Conservation (phyloP, 163 green algal genomes). For the Scenedesmus sp. region DNA sequence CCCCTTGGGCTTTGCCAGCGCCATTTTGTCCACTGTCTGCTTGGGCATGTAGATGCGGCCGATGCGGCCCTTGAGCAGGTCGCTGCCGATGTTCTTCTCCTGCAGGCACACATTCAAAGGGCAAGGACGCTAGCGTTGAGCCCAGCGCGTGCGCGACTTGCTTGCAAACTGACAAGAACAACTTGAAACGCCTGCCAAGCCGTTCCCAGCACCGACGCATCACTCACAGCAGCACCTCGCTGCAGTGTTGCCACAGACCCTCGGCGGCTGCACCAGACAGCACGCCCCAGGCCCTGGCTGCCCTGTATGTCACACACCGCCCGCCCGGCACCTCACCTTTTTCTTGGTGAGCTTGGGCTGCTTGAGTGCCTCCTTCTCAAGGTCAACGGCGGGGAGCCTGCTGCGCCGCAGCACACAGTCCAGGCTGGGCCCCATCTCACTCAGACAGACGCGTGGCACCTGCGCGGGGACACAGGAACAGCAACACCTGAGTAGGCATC, state of each 20-base stretch:
- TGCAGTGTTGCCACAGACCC: too few species aligned
- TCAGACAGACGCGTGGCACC: conserved; percentile 87
- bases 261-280: too few species aligned
- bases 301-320: neutral
- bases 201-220: too few species aligned
- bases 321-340: conserved; percentile 77
- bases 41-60: conserved; percentile 97
- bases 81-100: conserved; percentile 93
- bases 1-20: conserved; percentile 90
- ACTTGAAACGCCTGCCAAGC: too few species aligned
- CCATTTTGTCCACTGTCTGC: conserved; percentile 88
- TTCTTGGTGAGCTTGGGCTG: conserved; percentile 85
- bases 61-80: conserved; percentile 90
- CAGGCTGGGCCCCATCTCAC: conserved; percentile 91
- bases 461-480: conserved; percentile 40
- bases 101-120: conserved; percentile 54
- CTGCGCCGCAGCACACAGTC: conserved; percentile 85
- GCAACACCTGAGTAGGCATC: too few species aligned
- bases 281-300: too few species aligned
- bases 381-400: conserved; percentile 77
- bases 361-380: conserved; percentile 91
- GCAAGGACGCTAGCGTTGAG: too few species aligned
- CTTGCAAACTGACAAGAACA: too few species aligned
- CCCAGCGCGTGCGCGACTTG: too few species aligned
- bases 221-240: too few species aligned